Conservation (phyloP, 208 protist species). For the Zelonia costaricensis region DNA sequence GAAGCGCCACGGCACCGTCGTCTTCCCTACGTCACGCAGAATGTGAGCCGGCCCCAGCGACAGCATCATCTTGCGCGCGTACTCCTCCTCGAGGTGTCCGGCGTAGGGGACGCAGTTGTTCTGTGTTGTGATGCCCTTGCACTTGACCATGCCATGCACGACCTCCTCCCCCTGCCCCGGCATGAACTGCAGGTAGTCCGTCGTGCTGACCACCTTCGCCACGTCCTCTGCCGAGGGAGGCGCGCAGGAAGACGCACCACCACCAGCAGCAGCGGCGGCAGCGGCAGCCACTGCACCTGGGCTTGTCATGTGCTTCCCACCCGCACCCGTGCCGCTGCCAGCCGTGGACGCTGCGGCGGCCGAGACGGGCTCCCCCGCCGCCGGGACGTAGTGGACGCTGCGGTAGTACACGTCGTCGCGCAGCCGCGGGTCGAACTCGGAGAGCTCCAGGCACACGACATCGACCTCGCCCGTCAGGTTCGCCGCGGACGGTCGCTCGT, state of each 20-base stretch:
- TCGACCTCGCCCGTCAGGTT: slow-evolving; percentile 45
- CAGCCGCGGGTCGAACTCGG: slow-evolving; percentile 68
- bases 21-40: slow-evolving; percentile 65
- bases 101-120: slow-evolving; percentile 87
- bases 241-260: background rate
- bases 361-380: background rate
- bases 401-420: slow-evolving; percentile 85
- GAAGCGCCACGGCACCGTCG: slow-evolving; percentile 65
- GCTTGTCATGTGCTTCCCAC: slow-evolving; percentile 17
- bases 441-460: slow-evolving; percentile 79
- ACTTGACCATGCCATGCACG: slow-evolving; percentile 88
- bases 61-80: slow-evolving; percentile 83
- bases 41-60: slow-evolving; percentile 83
- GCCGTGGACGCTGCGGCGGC: slow-evolving; percentile 2
- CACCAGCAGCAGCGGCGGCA: background rate
- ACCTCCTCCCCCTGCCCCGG: slow-evolving; percentile 58
- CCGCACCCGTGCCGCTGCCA: background rate
- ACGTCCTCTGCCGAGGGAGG: background rate
- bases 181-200: slow-evolving; percentile 73
- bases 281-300: slow-evolving; percentile 4
- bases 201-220: slow-evolving; percentile 13
- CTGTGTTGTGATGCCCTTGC: slow-evolving; percentile 60
- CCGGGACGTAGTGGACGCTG: slow-evolving; percentile 82
- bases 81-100: slow-evolving; percentile 76
- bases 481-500: slow-evolving; percentile 20